phyloP scores from a whole-genome alignment of 2,329 filamentous ascomycete species.

The Didymella keratinophila region DNA sequence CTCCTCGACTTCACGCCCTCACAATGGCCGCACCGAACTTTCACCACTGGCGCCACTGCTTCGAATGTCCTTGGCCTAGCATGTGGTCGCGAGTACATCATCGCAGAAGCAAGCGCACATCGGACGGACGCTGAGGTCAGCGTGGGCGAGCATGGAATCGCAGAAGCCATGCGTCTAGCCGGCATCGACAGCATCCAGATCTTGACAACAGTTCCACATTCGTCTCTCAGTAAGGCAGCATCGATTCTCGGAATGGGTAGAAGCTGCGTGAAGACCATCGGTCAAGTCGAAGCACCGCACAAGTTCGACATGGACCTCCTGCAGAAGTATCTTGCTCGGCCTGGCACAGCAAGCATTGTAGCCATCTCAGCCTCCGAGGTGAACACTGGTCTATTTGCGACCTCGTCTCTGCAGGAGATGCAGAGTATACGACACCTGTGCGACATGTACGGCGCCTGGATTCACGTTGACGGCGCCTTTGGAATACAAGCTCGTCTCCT shows the following conservation, averaged over 20 bases:
- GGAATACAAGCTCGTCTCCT: constrained; percentile 80
- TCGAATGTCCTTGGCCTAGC: constrained; percentile 72
- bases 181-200: constrained; percentile 75
- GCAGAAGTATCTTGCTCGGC: constrained; percentile 64
- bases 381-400: constrained; percentile 85
- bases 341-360: constrained; percentile 74
- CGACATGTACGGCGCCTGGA: constrained; percentile 78
- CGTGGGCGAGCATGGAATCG: constrained; percentile 74
- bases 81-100: constrained; percentile 73
- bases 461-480: constrained; percentile 92
- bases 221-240: constrained; percentile 83
- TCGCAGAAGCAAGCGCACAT: constrained; percentile 57
- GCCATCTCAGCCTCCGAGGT: constrained; percentile 87
- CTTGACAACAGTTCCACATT: constrained; percentile 83
- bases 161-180: constrained; percentile 69
- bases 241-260: constrained; percentile 82
- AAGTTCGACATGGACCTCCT: constrained; percentile 72
- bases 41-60: constrained; percentile 77
- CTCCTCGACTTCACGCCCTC: constrained; percentile 67
- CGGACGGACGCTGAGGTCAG: constrained; percentile 41
- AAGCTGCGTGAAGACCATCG: constrained; percentile 69
- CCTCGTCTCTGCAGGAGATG: constrained; percentile 64
- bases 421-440: constrained; percentile 71
- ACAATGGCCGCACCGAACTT: constrained; percentile 75
- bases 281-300: constrained; percentile 66